Conservation (phyloP, 2,329 filamentous ascomycete genomes). For the Aspergillus aculeatus region DNA sequence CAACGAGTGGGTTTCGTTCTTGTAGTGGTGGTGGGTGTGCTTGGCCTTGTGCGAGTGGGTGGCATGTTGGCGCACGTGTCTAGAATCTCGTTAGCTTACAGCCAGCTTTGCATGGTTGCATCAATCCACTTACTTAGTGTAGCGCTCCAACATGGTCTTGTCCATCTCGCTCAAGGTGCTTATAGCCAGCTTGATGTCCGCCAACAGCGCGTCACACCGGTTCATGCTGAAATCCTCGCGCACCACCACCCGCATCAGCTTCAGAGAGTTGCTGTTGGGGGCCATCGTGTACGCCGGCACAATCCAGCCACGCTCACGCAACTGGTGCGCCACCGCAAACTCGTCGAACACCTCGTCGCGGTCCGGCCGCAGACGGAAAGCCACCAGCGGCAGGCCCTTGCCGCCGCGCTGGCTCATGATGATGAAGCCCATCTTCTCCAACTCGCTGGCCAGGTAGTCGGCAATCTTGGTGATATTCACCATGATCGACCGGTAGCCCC, state of each 20-base stretch:
- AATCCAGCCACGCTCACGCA: slow-evolving; percentile 86
- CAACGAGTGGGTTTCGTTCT: slow-evolving; percentile 79
- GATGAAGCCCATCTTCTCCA: slow-evolving; percentile 75
- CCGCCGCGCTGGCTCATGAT: slow-evolving; percentile 83
- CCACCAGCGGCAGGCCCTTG: slow-evolving; percentile 80
- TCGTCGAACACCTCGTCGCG: slow-evolving; percentile 64
- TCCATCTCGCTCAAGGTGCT: slow-evolving; percentile 73
- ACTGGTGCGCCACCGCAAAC: slow-evolving; percentile 77
- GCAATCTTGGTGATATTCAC: slow-evolving; percentile 84
- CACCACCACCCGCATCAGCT: slow-evolving; percentile 90
- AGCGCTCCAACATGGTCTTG: slow-evolving; percentile 65
- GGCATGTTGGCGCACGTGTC: slow-evolving; percentile 57
- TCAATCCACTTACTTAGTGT: slow-evolving; percentile 57
- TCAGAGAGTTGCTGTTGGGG: slow-evolving; percentile 75
- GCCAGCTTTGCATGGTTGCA: not conserved
- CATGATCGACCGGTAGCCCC: slow-evolving; percentile 91
- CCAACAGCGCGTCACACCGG: slow-evolving; percentile 74
- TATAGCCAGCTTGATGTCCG: slow-evolving; percentile 75
- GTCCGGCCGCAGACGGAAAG: slow-evolving; percentile 70
- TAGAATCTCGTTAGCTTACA: slow-evolving; percentile 8
- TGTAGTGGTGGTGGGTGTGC: slow-evolving; percentile 53
- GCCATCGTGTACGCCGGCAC: slow-evolving; percentile 98
- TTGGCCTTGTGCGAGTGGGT: slow-evolving; percentile 54
- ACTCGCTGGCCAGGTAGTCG: slow-evolving; percentile 75
- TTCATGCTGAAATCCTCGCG: slow-evolving; percentile 85